Conservation (phyloP, 495 filamentous ascomycete genomes). For the Aspergillus asperescens region DNA sequence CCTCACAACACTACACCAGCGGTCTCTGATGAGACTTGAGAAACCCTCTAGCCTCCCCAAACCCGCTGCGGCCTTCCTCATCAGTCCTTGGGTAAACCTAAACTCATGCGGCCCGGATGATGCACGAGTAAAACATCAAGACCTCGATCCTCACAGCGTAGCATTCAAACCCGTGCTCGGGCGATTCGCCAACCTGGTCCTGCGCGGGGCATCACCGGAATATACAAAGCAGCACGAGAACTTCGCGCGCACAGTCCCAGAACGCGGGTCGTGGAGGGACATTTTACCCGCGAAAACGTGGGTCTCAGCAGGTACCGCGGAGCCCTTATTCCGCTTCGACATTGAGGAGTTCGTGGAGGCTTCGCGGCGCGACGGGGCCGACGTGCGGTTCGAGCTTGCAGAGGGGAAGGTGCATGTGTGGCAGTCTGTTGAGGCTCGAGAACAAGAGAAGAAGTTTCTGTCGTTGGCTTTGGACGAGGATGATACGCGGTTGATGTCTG, state of each 20-base stretch:
- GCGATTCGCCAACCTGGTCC: constrained; percentile 2
- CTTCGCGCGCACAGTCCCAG: neutral
- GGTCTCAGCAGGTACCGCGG: constrained; percentile 10
- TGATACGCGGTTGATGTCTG: constrained; percentile 3
- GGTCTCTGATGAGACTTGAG: neutral
- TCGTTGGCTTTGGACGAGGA: neutral
- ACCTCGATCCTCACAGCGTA: neutral
- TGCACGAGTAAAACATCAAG: neutral
- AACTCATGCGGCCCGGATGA: constrained; percentile 2
- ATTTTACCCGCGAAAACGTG: constrained; percentile 8
- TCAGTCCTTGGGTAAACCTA: constrained; percentile 12
- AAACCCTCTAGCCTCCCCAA: neutral
- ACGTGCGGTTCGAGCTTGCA: constrained; percentile 6
- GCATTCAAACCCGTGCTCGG: constrained; percentile 5
- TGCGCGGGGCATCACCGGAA: neutral
- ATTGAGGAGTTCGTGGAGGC: constrained; percentile 9
- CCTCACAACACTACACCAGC: neutral
- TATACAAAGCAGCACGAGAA: neutral
- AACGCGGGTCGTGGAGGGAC: constrained; percentile 9
- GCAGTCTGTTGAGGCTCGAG: constrained; percentile 10
- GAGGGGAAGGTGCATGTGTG: constrained; percentile 8
- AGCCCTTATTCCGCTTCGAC: constrained; percentile 9
- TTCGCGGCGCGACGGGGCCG: constrained; percentile 8
- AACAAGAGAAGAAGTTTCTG: constrained; percentile 6
- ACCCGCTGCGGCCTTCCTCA: constrained; percentile 5